A percentile compares a stretch with the other conserved stretches of the same genome.
These are phyloP conservation scores for Backusella australiensis DNA, from an alignment of 192 early-diverging fungal genomes.

Conservation along the genomic window DNA sequence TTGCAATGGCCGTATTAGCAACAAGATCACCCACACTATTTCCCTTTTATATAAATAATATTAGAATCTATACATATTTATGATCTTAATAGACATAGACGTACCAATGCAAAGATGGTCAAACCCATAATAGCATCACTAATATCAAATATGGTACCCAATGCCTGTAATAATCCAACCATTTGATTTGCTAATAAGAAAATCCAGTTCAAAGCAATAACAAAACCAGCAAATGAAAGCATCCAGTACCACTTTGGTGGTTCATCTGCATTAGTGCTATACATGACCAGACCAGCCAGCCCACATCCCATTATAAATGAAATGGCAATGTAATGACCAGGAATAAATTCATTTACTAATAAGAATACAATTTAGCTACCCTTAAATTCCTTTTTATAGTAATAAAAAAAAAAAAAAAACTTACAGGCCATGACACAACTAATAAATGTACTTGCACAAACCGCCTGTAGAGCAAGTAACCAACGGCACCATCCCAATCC, in stretches of 20 bases:
- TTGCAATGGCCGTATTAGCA: slow-evolving; percentile 85
- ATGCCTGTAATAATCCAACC: slow-evolving; percentile 76
- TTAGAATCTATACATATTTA: neutral
- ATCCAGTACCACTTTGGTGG: slow-evolving; percentile 43
- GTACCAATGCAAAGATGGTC: slow-evolving; percentile 81
- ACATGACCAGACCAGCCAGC: slow-evolving; percentile 23
- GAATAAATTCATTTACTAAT: slow-evolving; percentile 26
- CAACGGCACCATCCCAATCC: slow-evolving; percentile 49
- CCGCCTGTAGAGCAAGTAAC: slow-evolving; percentile 52
- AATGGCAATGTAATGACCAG: slow-evolving; percentile 14
- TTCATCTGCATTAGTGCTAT: slow-evolving; percentile 31
- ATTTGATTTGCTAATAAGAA: slow-evolving; percentile 85
- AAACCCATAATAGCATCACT: slow-evolving; percentile 79
- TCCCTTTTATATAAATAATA: slow-evolving; percentile 39
- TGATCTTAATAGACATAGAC: neutral
- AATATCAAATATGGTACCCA: slow-evolving; percentile 77
- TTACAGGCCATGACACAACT: slow-evolving; percentile 39
- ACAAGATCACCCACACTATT: slow-evolving; percentile 87
- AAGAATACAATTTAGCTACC: neutral
- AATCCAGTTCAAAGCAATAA: slow-evolving; percentile 79
- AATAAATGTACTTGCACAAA: slow-evolving; percentile 54
- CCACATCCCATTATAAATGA: slow-evolving; percentile 30
- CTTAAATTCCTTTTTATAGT: neutral
- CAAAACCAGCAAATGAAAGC: slow-evolving; percentile 67
- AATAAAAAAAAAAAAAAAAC: neutral